A percentile compares a stretch with the other conserved stretches of the same genome.
Conservation (phyloP, 441 rosid genomes). For the Corymbia calophylla region DNA sequence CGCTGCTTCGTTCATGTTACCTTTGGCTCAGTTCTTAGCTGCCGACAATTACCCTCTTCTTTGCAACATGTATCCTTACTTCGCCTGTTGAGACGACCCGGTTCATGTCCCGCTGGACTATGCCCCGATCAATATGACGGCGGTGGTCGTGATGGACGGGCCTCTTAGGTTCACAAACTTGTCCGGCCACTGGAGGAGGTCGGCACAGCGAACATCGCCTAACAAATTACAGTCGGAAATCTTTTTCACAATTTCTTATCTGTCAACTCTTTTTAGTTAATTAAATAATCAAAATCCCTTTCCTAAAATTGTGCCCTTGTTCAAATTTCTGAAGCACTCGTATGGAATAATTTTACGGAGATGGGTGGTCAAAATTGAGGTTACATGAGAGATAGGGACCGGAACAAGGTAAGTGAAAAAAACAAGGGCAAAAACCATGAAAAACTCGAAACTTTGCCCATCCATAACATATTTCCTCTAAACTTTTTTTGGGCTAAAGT, state of each 20-base stretch:
- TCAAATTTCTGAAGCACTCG: not conserved
- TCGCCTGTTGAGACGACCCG: not conserved
- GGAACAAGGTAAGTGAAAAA: not conserved
- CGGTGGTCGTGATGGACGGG: not conserved
- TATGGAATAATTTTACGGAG: not conserved
- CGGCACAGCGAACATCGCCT: too few relatives aligned
- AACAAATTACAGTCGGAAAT: too few relatives aligned
- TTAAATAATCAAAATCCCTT: too few relatives aligned
- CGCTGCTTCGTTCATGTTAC: not conserved
- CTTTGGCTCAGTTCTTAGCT: not conserved
- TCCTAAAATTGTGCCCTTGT: not conserved
- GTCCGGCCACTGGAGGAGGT: slow-evolving; percentile 3
- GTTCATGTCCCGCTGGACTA: not conserved
- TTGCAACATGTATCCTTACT: slow-evolving; percentile 7
- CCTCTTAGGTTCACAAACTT: not conserved
- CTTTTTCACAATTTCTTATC: too few relatives aligned
- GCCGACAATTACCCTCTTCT: not conserved
- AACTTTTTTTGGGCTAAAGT: too few relatives aligned
- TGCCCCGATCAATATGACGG: not conserved
- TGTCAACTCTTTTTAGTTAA: too few relatives aligned
- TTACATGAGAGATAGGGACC: not conserved
- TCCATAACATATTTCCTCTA: accelerated
- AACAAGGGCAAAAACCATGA: too few relatives aligned
- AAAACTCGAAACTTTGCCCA: not conserved
- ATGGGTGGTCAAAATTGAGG: not conserved